Evolutionary conservation across 2,329 filamentous ascomycete genomes (phyloP).

Genomic region (Curvularia eragrostidis): DNA sequence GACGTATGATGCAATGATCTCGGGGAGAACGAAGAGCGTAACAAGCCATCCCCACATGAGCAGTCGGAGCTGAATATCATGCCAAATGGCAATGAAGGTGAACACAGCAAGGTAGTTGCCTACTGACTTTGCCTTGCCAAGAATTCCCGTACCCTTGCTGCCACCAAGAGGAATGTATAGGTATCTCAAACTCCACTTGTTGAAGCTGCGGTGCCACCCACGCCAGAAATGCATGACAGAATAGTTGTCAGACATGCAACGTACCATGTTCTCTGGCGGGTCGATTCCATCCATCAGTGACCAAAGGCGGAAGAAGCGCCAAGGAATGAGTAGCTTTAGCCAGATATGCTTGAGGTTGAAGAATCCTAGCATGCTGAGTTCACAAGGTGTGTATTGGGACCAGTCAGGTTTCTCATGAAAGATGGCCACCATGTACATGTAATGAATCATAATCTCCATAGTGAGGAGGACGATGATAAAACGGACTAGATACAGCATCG

Average conservation of each 20-base stretch:
- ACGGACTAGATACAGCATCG: constrained; percentile 79
- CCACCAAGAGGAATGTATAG: constrained; percentile 93
- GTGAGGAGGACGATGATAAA: constrained; percentile 80
- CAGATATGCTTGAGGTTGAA: constrained; percentile 98
- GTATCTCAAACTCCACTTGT: constrained; percentile 93
- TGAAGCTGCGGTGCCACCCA: constrained; percentile 93
- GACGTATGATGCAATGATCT: constrained; percentile 72
- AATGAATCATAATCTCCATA: constrained; percentile 89
- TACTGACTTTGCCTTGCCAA: constrained; percentile 64
- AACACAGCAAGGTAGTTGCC: constrained; percentile 85
- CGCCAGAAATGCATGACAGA: constrained; percentile 93
- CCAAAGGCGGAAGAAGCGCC: constrained; percentile 99
- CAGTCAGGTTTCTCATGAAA: constrained; percentile 80
- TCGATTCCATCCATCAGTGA: constrained; percentile 87
- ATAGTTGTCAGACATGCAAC: constrained; percentile 95
- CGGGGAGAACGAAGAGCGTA: constrained; percentile 90
- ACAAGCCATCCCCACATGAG: constrained; percentile 98
- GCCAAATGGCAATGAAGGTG: constrained; percentile 97
- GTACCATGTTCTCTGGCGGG: constrained; percentile 96
- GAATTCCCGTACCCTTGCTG: constrained; percentile 47
- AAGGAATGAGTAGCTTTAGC: constrained; percentile 95
- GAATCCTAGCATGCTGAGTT: constrained; percentile 88
- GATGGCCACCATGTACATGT: constrained; percentile 92
- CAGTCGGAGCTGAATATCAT: constrained; percentile 90
- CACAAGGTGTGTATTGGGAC: constrained; percentile 81